A percentile compares a stretch with the other conserved stretches of the same genome.
phyloP scores from a whole-genome alignment of 257 asterid species.

The Striga asiatica region DNA sequence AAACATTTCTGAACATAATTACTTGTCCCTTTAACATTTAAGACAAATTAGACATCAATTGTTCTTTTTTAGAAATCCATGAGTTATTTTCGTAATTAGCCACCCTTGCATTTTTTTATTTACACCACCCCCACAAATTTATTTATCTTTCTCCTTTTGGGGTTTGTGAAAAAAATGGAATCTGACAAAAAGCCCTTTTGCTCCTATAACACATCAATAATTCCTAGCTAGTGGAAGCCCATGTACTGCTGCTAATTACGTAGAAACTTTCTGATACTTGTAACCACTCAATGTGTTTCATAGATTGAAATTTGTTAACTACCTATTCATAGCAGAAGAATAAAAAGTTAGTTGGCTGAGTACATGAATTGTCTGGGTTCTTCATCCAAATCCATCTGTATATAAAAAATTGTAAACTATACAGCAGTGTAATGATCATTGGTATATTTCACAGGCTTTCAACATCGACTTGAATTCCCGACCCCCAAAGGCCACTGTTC shows the following conservation, averaged over 20 bases:
- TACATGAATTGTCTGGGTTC: neutral
- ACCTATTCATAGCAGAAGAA: neutral
- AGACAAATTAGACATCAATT: no score
- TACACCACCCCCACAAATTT: no score
- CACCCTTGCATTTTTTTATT: no score
- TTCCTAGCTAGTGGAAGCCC: neutral
- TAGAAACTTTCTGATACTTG: neutral
- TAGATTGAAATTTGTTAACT: neutral
- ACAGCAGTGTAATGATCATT: neutral
- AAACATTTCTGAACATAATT: no score
- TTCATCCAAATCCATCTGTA: neutral
- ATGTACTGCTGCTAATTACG: neutral
- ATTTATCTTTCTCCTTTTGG: no score
- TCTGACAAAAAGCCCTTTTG: no score
- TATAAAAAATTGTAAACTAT: neutral
- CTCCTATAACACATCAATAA: neutral
- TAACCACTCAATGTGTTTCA: neutral
- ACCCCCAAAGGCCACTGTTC: conserved; percentile 1
- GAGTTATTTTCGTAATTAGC: no score
- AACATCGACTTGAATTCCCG: neutral
- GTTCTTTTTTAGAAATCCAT: no score
- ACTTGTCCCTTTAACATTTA: no score
- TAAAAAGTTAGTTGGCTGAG: neutral
- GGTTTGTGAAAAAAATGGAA: no score
- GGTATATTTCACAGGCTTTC: conserved; percentile 20